Base-by-base conservation (phyloP, 345 rosid species). In the Gynandropsis gynandra region DNA sequence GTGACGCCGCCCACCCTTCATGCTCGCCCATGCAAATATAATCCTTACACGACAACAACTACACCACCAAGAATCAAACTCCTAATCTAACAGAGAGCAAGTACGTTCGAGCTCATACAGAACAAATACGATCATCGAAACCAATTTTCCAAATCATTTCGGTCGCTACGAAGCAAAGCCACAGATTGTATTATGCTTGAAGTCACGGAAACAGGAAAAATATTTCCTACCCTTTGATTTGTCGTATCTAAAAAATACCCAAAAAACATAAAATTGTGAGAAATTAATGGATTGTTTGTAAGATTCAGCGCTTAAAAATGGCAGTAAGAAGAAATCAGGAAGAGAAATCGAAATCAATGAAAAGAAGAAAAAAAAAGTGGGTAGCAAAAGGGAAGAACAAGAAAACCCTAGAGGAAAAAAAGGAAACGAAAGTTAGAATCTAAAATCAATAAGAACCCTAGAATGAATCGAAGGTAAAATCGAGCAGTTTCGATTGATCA, bases 1-100 rank as follows among this genome's bases (percentile, higher is more conserved):
- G 74, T 62, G 87, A 76, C 83, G 68, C 76, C 59, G 76, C 67
- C 90, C 80, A 58, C 61, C 78, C 78, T 65, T 72, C 96, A 72
- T 80, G 73, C 78, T 75, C 81, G 66, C 86, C 96, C 98, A 92
- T 92, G 66, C 84, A 81, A 73, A 65, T 55, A 80, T 66, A 42
- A 20, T 16, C 47, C 46, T 16, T 56, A 31, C 10, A 36, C 59
- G 51, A 46, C 17, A n/a, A 16, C 4, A 27, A 36, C 43, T 24
- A 2, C 2, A 24, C 29, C 29, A 24, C 29, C 29, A 24, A 24
- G 29, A 24, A 24, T 24, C 29, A 24, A 24, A 16, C 20, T 17
- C 21, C 47, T 21, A 42, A 64, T 56, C 52, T 27, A 63, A 32
- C 56, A 42, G 56, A 64, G 14, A 50, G 63, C 45, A 36, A 36